phyloP scores from a whole-genome alignment of 139 green algal species.

The Eudorina sp. region DNA sequence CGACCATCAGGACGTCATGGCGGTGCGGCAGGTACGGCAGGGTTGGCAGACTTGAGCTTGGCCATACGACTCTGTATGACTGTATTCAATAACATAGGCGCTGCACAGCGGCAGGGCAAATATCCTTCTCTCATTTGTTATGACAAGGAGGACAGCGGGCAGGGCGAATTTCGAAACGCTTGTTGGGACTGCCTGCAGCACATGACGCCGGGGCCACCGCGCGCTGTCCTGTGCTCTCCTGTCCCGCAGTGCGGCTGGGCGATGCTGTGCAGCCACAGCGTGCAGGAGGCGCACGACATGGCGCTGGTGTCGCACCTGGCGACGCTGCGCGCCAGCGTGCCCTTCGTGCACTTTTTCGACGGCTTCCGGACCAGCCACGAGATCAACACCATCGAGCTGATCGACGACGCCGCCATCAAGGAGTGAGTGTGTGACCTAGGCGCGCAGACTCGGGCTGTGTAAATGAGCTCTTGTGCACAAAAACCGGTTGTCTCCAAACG shows the following conservation, averaged over 20 bases:
- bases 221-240: background rate
- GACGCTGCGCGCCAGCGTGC: conserved; percentile 62
- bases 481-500: no score
- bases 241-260: conserved; percentile 61
- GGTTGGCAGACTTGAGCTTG: background rate
- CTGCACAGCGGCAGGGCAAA: no score
- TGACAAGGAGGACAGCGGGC: no score
- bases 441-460: no score
- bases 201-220: background rate
- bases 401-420: conserved; percentile 21
- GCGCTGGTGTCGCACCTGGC: conserved; percentile 70
- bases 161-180: no score
- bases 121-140: no score
- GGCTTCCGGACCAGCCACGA: conserved; percentile 68
- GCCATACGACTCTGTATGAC: background rate
- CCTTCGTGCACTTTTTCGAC: conserved; percentile 67
- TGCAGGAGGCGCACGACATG: conserved; percentile 76
- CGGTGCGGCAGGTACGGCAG: conserved; percentile 55
- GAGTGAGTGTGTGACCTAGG: background rate
- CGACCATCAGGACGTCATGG: conserved; percentile 75
- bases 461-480: no score
- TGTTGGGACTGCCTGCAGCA: no score
- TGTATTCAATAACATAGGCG: no score
- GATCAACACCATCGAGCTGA: conserved; percentile 58
- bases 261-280: conserved; percentile 72